Conservation (phyloP, 345 rosid species). For the Aurinia saxatilis region DNA sequence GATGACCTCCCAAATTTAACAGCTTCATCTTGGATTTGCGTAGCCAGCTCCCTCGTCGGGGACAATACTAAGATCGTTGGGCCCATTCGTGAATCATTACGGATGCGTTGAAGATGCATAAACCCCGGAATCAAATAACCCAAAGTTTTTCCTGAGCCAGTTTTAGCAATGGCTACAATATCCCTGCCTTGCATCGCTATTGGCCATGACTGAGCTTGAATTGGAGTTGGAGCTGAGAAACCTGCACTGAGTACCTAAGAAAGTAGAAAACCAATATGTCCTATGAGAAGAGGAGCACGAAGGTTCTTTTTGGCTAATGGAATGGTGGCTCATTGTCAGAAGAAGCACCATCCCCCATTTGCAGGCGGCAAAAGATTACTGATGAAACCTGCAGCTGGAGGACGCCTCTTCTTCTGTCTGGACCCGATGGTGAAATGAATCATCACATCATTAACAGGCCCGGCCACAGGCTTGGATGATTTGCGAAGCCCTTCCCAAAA, state of each 20-base stretch:
- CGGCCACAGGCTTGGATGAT: conserved; percentile 64
- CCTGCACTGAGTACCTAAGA: conserved; percentile 94
- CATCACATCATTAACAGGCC: conserved; percentile 80
- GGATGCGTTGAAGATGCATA: conserved; percentile 62
- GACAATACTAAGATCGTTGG: conserved; percentile 89
- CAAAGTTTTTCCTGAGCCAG: conserved; percentile 96
- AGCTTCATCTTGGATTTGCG: conserved; percentile 93
- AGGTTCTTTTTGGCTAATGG: conserved; percentile 32
- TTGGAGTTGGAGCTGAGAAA: conserved; percentile 92
- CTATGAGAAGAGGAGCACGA: conserved; percentile 54
- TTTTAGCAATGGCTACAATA: conserved; percentile 94
- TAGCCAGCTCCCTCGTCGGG: conserved; percentile 97
- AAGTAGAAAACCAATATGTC: conserved; percentile 52
- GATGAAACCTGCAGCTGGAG: conserved; percentile 84
- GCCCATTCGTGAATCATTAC: conserved; percentile 68
- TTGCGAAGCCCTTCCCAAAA: conserved; percentile 66
- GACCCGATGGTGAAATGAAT: conserved; percentile 63
- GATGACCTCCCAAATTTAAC: conserved; percentile 89
- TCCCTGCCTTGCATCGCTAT: conserved; percentile 85
- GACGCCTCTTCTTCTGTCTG: conserved; percentile 70
- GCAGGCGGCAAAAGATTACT: conserved; percentile 71
- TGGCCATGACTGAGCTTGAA: conserved; percentile 99
- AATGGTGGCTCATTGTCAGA: conserved; percentile 61
- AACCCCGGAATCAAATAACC: conserved; percentile 92
- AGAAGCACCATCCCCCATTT: conserved; percentile 95